Evolutionary conservation across 2,329 filamentous ascomycete genomes (phyloP), one percentile per base, ranked within the genome.

Genomic region (Xylaria sp.): DNA sequence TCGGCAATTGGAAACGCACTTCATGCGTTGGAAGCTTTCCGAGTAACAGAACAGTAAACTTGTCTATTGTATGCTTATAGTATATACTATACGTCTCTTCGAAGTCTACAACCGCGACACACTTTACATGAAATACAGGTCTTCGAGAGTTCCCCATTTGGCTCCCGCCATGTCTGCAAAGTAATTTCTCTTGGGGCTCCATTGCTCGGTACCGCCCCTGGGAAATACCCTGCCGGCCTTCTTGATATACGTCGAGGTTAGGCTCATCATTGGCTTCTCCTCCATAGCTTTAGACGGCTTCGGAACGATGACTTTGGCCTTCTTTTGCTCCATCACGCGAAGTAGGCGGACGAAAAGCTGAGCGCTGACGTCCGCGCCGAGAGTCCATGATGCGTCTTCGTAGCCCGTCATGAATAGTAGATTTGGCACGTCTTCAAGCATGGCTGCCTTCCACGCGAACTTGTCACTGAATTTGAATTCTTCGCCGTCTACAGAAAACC

Each of bases 381-480:
- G 85, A 0, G 91, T 93, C 90, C 90, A 93, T 0, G 86, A 86
- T 0, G 86, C 85, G 56, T 90, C 88, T 23, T 88, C 86, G 77
- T 92, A 93, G 9, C 91, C 91, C 52, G 90, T 82, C 43, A 91
- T 81, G 62, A 89, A 83, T 0, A 84, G 83, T 1, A 86, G 80
- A 74, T 93, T 93, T 6, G 91, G 91, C 1, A 92, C 77, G 57
- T 87, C 88, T 72, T 91, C 86, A 1, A 93, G 77, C 90, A 93
- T 91, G 64, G 84, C 80, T 5, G 86, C 86, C 74, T 88, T 88
- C 90, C 90, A 93, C 13, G 87, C 78, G 76, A 86, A 90, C 61
- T 86, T 86, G 2, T 84, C 78, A 0, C 82, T 75, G 0, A 86
- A 67, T 5, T 85, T 77, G 63, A 91, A 75, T 0, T 78, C 79